phyloP scores from a whole-genome alignment of 768 basidiomycete genomes.

The Mycena vitilis region DNA sequence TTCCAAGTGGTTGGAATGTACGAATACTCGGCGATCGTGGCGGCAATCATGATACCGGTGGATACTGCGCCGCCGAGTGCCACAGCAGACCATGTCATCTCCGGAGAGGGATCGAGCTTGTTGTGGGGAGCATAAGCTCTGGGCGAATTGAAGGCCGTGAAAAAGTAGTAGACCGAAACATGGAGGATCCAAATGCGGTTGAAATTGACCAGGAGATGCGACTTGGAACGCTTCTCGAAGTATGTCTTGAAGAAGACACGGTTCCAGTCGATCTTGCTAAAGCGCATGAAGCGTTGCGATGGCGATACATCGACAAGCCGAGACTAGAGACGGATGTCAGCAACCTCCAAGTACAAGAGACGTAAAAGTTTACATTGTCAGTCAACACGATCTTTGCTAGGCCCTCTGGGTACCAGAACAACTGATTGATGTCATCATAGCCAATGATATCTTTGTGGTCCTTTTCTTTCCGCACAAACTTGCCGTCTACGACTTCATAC shows the following conservation, averaged over 20 bases:
- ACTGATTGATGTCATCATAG: slow-evolving; percentile 99
- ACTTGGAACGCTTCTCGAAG: slow-evolving; percentile 92
- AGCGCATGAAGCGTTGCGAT: slow-evolving; percentile 92
- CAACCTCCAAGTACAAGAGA: slow-evolving; percentile 8
- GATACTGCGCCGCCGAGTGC: slow-evolving; percentile 97
- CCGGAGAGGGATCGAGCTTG: slow-evolving; percentile 75
- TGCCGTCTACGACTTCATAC: slow-evolving; percentile 94
- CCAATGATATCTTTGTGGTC: slow-evolving; percentile 97
- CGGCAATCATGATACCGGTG: slow-evolving; percentile 92
- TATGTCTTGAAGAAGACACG: slow-evolving; percentile 99
- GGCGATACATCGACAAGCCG: slow-evolving; percentile 93
- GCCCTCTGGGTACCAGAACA: slow-evolving; percentile 99
- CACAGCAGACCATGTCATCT: slow-evolving; percentile 95
- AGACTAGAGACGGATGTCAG: slow-evolving; percentile 59
- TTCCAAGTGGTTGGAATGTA: slow-evolving; percentile 99
- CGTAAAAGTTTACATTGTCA: slow-evolving; percentile 75
- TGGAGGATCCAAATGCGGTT: slow-evolving; percentile 99
- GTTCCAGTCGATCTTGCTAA: slow-evolving; percentile 93
- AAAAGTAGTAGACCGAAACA: slow-evolving; percentile 94
- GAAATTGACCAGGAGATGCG: slow-evolving; percentile 97
- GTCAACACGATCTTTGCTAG: slow-evolving; percentile 90
- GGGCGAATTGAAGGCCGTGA: slow-evolving; percentile 97
- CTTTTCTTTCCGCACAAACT: slow-evolving; percentile 92
- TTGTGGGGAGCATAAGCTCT: slow-evolving; percentile 84
- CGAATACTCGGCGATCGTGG: slow-evolving; percentile 93